Base-by-base conservation (phyloP, 2,329 filamentous ascomycete genomes). In the Alternaria sp. region DNA sequence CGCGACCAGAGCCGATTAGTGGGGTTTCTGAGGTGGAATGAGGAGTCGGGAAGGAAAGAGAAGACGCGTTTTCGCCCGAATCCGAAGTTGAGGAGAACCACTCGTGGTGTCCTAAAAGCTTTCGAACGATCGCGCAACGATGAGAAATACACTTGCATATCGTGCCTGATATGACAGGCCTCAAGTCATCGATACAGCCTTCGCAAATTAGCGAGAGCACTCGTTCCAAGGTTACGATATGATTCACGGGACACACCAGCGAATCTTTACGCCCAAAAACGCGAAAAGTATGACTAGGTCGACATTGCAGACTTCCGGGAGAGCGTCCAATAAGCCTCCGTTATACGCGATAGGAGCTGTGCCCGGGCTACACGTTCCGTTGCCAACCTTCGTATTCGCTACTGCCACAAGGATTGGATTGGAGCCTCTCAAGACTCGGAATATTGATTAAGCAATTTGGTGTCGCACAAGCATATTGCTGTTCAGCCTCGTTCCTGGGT, bases 1-100 rank as follows among this genome's bases (percentile, higher is more conserved):
- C 86, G 61, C 85, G 94, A 47, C 94, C 94, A 5, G 94, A 98
- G 80, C 94, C 94, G 46, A 91, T 97, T 20, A 70, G 72, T 51
- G 70, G 71, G 11, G 67, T 63, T 39, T 63, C 64, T 42, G 57
- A 57, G 48, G 70, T 64, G 57, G 67, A 55, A 12, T 54, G 32
- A 63, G 7, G 32, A 32, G 30, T 9, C 12, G 18, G 12, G n/a
- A 14, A 22, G 14, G 24, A 28, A 32, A 16, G 14, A 24, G 8
- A 12, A 54, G 22, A 12, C 14, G 32, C 2, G 7, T 34, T 24
- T 12, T 34, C 6, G 8, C 5, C 7, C 18, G 20, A 12, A 38
- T 9, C 28, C 9, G 6, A 18, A 8, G 9, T 4, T 11, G 20
- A 14, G 22, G 20, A 44, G 5, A 39, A 22, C 28, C 34, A 36